Conservation (phyloP, 495 filamentous ascomycete species). For the Penicillium bovifimosum region DNA sequence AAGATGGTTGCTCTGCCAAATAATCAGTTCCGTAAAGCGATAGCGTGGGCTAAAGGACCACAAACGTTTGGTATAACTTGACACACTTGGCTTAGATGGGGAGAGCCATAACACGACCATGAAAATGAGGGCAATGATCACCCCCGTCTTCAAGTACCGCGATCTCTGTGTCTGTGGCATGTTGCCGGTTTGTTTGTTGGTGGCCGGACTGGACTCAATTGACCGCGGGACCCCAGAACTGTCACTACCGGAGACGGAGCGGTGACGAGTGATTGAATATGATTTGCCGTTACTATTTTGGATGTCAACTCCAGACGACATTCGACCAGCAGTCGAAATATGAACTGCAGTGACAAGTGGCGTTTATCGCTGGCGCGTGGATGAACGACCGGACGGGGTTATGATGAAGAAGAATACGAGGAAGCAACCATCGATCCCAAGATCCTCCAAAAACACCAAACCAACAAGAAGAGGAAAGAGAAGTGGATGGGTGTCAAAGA, state of each 20-base stretch:
- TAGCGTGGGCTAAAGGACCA: background rate
- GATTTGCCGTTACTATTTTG: slow-evolving; percentile 21
- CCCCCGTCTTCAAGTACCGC: slow-evolving; percentile 76
- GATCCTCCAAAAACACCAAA: slow-evolving; percentile 17
- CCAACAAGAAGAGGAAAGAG: slow-evolving; percentile 22
- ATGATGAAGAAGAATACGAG: slow-evolving; percentile 2
- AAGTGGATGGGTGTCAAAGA: slow-evolving; percentile 8
- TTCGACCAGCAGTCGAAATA: slow-evolving; percentile 34
- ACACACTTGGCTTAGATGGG: slow-evolving; percentile 43
- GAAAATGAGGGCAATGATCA: slow-evolving; percentile 67
- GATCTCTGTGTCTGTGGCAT: slow-evolving; percentile 70
- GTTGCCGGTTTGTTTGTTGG: slow-evolving; percentile 29
- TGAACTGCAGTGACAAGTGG: slow-evolving; percentile 14
- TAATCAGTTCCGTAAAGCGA: slow-evolving; percentile 5
- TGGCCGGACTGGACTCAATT: slow-evolving; percentile 9
- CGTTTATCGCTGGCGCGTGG: slow-evolving; percentile 10
- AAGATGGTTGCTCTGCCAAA: slow-evolving; percentile 23
- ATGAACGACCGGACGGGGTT: slow-evolving; percentile 24
- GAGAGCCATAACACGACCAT: slow-evolving; percentile 71
- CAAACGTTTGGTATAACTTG: slow-evolving; percentile 39
- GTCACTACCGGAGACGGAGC: slow-evolving; percentile 31
- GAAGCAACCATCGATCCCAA: slow-evolving; percentile 29
- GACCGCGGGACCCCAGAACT: slow-evolving; percentile 11
- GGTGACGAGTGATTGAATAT: slow-evolving; percentile 25
- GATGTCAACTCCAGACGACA: slow-evolving; percentile 45